phyloP scores from a whole-genome alignment of 306 rosid genomes.

The Phaseolus lunatus region DNA sequence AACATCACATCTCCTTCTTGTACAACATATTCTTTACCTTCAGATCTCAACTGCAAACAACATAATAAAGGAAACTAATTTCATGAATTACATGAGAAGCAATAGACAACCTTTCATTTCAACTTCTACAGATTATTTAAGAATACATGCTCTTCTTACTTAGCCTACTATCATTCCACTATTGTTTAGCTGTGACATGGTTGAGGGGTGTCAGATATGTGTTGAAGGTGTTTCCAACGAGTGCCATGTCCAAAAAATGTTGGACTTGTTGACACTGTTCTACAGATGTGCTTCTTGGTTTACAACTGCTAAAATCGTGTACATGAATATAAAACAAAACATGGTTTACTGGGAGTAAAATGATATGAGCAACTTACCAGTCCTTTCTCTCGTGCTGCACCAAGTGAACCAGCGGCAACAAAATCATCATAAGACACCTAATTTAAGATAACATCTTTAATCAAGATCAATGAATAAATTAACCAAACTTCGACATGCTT shows the following conservation, averaged over 20 bases:
- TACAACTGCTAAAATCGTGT: not conserved
- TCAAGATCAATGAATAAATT: slow-evolving; percentile 1
- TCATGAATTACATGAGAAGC: slow-evolving; percentile 8
- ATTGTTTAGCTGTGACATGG: not conserved
- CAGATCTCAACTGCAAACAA: slow-evolving; percentile 85
- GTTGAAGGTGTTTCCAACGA: no score
- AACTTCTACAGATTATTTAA: slow-evolving; percentile 1
- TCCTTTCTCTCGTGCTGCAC: slow-evolving; percentile 94
- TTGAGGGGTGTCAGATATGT: no score
- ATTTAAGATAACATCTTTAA: slow-evolving; percentile 32
- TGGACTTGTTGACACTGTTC: no score
- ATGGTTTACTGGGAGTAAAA: slow-evolving; percentile 21
- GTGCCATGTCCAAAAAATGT: no score
- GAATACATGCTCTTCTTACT: slow-evolving; percentile 13
- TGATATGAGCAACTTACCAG: slow-evolving; percentile 68
- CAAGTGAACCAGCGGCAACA: slow-evolving; percentile 88
- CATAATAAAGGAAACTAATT: slow-evolving; percentile 15
- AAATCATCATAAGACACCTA: slow-evolving; percentile 89
- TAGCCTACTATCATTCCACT: not conserved
- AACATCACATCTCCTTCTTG: slow-evolving; percentile 97
- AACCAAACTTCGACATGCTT: slow-evolving; percentile 2
- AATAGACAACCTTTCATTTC: not conserved
- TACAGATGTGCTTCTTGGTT: no score
- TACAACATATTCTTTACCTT: slow-evolving; percentile 94
- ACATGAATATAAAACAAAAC: slow-evolving; percentile 4